Conservation (phyloP, 2,329 filamentous ascomycete species). For the Apiospora pterosperma region DNA sequence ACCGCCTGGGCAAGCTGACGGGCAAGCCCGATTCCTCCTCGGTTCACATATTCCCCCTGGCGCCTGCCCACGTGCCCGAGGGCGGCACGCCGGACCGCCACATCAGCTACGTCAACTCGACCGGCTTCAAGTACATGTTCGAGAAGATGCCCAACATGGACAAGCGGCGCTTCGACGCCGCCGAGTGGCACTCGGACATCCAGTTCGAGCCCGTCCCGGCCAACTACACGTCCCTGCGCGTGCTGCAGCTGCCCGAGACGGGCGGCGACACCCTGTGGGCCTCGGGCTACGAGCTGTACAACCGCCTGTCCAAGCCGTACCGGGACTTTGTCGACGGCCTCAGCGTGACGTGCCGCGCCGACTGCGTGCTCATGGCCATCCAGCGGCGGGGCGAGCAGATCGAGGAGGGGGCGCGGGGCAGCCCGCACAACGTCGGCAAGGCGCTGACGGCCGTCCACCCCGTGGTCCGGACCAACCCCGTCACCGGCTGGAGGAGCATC, state of each 20-base stretch:
- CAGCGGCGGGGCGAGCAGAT: conserved; percentile 17
- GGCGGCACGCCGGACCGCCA: conserved; percentile 49
- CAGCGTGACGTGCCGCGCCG: conserved; percentile 42
- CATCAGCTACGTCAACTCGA: conserved; percentile 58
- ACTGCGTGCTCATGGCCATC: conserved; percentile 33
- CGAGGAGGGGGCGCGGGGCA: conserved; percentile 31
- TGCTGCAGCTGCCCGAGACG: not conserved
- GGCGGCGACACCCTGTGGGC: conserved; percentile 54
- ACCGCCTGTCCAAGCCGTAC: conserved; percentile 48
- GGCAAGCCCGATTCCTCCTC: conserved; percentile 55
- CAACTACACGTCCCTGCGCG: not conserved
- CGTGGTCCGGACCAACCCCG: conserved; percentile 57
- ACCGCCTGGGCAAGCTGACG: conserved; percentile 55
- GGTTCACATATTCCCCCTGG: conserved; percentile 58
- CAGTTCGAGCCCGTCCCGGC: not conserved
- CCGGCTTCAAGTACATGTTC: conserved; percentile 40
- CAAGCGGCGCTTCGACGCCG: conserved; percentile 35
- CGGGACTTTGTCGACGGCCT: conserved; percentile 49
- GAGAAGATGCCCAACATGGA: conserved; percentile 17
- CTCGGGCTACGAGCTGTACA: conserved; percentile 58
- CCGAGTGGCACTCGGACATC: conserved; percentile 22
- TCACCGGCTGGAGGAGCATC: conserved; percentile 56
- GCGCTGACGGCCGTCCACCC: conserved; percentile 48
- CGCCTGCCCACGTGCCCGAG: conserved; percentile 48
- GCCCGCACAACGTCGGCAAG: conserved; percentile 43